Base-by-base conservation (phyloP, 805 yeast species). In the Candida vaughaniae region DNA sequence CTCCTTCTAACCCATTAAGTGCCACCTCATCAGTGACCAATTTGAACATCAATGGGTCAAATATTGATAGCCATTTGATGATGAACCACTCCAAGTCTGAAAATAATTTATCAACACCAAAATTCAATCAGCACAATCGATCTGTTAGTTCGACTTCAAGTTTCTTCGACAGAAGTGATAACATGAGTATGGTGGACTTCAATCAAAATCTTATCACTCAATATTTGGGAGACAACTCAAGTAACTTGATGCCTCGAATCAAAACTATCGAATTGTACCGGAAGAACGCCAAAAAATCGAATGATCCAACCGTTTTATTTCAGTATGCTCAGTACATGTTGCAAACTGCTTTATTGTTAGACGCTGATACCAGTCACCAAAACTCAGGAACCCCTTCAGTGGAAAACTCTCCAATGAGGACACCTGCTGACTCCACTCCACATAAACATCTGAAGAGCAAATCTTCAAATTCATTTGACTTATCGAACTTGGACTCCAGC, bases 251-350 rank as follows among this genome's bases (percentile, higher is more conserved):
- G 51, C 90, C 95, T 14, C 73, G 93, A 45, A 73, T 83, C 62
- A 80, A 85, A 55, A 89, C 96, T 4, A 77, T 91, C 40, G 96
- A 90, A 48, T 71, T 87, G 69, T 90, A 91, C 65, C 74, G 93
- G 37, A 75, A 82, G 47, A 90, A 87, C 54, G 96, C 95, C 4
- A 82, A 82, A 49, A 85, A 82, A 51, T 77, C 88, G 15, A 82
- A 81, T 52, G 96, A 91, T 53, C 95, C 96, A 0, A 78, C 76
- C 14, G 82, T 87, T n/a, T 74, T 89, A 49, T 87, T 88, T 59
- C 88, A 88, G 53, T 89, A 86, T 56, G 96, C 97, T 1, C 93
- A 88, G 61, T 87, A 85, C 58, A 82, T 86, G 81, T 64, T 88
- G 35, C 91, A 86, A 57, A 85, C 95, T 1, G 95, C 95, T 1